phyloP scores from a whole-genome alignment of 2,329 filamentous ascomycete species.

The Scedosporium dehoogii region DNA sequence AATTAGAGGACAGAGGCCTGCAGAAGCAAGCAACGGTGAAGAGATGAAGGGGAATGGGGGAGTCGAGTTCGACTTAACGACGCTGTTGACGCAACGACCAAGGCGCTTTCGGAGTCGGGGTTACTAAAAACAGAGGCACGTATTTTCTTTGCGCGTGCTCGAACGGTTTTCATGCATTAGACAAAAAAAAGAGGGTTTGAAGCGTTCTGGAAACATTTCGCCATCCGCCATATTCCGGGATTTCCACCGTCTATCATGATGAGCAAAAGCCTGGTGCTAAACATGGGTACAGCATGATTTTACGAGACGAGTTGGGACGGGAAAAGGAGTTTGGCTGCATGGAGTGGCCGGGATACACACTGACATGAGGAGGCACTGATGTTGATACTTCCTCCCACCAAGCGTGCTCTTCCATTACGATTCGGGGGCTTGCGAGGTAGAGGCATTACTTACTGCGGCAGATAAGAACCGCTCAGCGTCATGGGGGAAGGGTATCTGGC shows the following conservation, averaged over 20 bases:
- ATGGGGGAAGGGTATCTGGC: neutral
- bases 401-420: neutral
- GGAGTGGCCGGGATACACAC: neutral
- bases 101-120: neutral
- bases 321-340: neutral
- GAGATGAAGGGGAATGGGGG: constrained; percentile 37
- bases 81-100: neutral
- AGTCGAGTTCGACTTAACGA: constrained; percentile 36
- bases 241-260: neutral
- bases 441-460: no score
- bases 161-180: neutral
- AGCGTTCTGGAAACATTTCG: neutral
- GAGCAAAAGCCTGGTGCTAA: neutral
- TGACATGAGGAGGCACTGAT: no score
- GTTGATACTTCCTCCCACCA: no score
- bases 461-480: neutral
- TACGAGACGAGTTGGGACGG: neutral
- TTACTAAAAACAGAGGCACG: neutral
- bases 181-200: neutral
- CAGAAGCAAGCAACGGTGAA: constrained; percentile 20
- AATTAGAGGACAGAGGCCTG: no score
- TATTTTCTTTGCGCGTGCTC: neutral
- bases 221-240: neutral
- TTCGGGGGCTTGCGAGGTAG: no score
- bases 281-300: neutral